These are phyloP conservation scores for Plantago lanceolata DNA, from an alignment of 305 asterid species.

Conservation along the genomic window DNA sequence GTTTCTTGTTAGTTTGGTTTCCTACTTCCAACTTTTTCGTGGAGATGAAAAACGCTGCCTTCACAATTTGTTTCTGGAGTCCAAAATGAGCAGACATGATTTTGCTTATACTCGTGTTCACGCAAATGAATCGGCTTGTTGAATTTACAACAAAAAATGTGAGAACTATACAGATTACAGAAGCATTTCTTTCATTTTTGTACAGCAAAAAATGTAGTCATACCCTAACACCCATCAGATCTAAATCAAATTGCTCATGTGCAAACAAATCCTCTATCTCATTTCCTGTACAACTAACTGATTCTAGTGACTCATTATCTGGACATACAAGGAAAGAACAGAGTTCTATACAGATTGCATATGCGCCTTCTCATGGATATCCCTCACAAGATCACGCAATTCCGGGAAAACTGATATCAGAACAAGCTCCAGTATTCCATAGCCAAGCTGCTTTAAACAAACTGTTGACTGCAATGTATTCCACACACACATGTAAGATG, in stretches of 20 bases:
- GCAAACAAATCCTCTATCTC: background rate
- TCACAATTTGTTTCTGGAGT: too few species aligned
- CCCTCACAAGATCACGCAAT: constrained; percentile 58
- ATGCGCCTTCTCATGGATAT: constrained; percentile 55
- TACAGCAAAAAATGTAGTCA: constrained; percentile 25
- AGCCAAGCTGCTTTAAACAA: constrained; percentile 92
- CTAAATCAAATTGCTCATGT: background rate
- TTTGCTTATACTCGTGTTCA: background rate
- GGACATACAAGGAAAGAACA: constrained; percentile 7
- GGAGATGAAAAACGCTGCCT: too few species aligned
- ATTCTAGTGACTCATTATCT: too few species aligned
- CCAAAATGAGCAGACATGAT: too few species aligned
- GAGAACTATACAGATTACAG: constrained; percentile 29
- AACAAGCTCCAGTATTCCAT: constrained; percentile 81
- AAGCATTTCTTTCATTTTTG: constrained; percentile 28
- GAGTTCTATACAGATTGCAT: constrained; percentile 36
- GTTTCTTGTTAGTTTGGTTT: background rate
- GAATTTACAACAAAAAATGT: constrained; percentile 22
- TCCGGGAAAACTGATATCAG: constrained; percentile 77
- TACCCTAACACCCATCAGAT: constrained; percentile 11
- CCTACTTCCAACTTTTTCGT: background rate
- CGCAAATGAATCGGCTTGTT: constrained; percentile 3
- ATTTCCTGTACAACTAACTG: background rate
- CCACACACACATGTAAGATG: background rate
- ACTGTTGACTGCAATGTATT: constrained; percentile 61